Base-by-base conservation (phyloP, 805 yeast species). In the Saturnispora ahearnii region DNA sequence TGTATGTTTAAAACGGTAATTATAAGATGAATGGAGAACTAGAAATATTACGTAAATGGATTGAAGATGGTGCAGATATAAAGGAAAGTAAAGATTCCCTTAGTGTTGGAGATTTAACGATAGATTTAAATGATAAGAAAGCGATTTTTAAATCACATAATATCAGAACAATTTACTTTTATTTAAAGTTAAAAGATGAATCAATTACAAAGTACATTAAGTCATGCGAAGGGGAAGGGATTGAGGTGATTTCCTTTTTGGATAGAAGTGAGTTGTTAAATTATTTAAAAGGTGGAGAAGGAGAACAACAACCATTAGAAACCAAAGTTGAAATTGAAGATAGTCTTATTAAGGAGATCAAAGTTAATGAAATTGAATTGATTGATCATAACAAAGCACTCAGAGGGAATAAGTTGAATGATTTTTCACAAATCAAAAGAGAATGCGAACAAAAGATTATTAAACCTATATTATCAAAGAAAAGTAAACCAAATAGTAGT, bases 251-350 rank as follows among this genome's bases (percentile, higher is more conserved):
- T 62, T 81, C 87, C 51, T 90, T 91, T 61, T 67, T 87, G 62
- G 95, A 88, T 59, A 81, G 95, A 66, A 82, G 88, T 8, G 96
- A 91, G 62, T 73, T 91, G 53, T 73, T 84, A 49, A 77, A 87
- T 30, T 90, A 93, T 89, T 73, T 91, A 46, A 76, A 75, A 52
- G 96, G 96, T 3, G 54, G 41, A 6, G 41, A 31, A 26, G 22
- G 30, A 40, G 53, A 3, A 51, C 38, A 15, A 48, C 18, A 18
- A 18, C 18, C 18, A 45, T 11, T 41, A 44, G 56, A 52, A 22
- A 58, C 52, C 42, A 63, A 58, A 48, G 59, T 64, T 44, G 55
- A 62, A 18, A 68, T 65, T 24, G 66, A 66, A 12, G 83, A 80
- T 59, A 80, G 82, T 10, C 73, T 73, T 47, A 61, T 81, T 57